Base-by-base conservation (phyloP, 2,329 filamentous ascomycete genomes). In the Annulohypoxylon truncatum region DNA sequence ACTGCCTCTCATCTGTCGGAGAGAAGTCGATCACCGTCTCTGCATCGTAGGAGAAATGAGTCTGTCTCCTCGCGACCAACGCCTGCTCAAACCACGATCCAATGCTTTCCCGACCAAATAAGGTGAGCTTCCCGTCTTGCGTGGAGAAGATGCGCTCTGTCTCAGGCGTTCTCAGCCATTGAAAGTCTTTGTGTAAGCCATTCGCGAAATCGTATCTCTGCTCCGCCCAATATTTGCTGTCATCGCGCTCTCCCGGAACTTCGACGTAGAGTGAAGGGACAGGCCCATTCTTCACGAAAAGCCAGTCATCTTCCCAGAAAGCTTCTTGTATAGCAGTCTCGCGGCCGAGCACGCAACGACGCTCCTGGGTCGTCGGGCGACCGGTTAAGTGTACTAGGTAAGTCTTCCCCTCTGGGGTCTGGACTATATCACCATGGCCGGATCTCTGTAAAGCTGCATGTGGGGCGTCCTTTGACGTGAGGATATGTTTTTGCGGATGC, bases 301-400 rank as follows among this genome's bases (percentile, higher is more conserved):
- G 79, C 88, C 88, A 90, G 71, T 87, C 87, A 47, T 89, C 85
- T 9, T 85, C 77, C 88, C 87, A 90, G 73, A 82, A 84, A 0
- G 83, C 86, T 69, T 88, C 84, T 70, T 90, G 87, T 18, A 90
- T 86, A 0, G 79, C 79, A 0, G 85, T 87, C 75, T 88, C 85
- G 48, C 85, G 80, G 5, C 85, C 85, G 1, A 87, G 76, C 0
- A 87, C 82, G 58, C 84, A 87, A 4, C 85, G 80, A 1, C 84
- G 81, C 29, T 81, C 74, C 72, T 87, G 83, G 0, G 82, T 84
- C 0, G 79, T 84, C 0, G 85, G 85, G 1, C 85, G 82, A 2
- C 84, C 83, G 0, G 79, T 78, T 0, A 88, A 77, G 60, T 88
- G 85, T 3, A 87, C 85, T 1, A 88, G 71, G 66, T 85, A 87